Evolutionary conservation across 352 stramenopile genomes (phyloP), one percentile per base, ranked within the genome.

Genomic region (Plasmopara halstedii): DNA sequence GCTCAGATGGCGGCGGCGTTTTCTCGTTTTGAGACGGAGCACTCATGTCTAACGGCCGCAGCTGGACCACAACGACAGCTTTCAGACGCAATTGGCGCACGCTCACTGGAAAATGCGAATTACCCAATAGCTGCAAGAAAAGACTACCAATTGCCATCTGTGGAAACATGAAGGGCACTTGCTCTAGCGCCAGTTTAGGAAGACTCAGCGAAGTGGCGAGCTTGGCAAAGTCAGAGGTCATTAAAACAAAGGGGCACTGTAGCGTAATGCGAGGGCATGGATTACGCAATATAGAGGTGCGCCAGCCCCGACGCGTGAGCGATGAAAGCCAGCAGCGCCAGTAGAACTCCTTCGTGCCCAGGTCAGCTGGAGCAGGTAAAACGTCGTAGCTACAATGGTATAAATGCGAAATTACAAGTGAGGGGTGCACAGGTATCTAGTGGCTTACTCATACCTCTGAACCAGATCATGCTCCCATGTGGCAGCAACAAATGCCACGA

Each of bases 391-490:
- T 49, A 34, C 19, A 49, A 18, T 10, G 9, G n/a, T 84, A 42
- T 8, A 42, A 37, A 11, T 11, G 4, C 0, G 37, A 9, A 33
- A 23, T 3, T 13, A 14, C 2, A 39, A 40, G 20, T 13, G 6
- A 41, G 11, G 25, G 7, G 7, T 15, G 2, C 19, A 21, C 4
- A 22, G 4, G 7, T 18, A 35, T 6, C 14, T 14, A 35, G 11
- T 31, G n/a, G n/a, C 26, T 11, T 31, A 18, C 8, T 1, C n/a
- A 23, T 42, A 49, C 42, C 42, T 71, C 50, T 73, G 59, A 22
- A 75, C 69, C 10, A 89, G 20, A 13, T 87, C 77, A 38, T 92
- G 81, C 42, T 92, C 81, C 81, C 77, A 92, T 10, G 77, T 89
- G 44, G 82, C 48, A 26, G 60, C 56, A 15, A 92, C 59, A 56